Base-by-base conservation (phyloP, 495 filamentous ascomycete species). In the Aspergillus hancockii region DNA sequence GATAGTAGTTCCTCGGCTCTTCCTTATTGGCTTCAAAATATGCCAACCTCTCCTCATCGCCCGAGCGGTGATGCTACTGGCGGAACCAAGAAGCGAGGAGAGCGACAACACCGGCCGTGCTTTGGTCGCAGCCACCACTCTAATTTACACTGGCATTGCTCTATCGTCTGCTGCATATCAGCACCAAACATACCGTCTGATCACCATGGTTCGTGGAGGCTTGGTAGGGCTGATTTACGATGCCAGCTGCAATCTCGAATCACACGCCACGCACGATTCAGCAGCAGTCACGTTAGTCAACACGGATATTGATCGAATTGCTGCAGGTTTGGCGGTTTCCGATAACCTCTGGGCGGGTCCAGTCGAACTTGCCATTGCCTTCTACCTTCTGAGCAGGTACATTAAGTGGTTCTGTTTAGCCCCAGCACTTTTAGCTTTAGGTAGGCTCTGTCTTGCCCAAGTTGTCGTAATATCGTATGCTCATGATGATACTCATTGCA, bases 21-120 rank as follows among this genome's bases (percentile, higher is more conserved):
- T 66, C 30, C 70, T 78, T 13, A 83, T 76, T 25, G 85, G 71
- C 1, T 86, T 88, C 64, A 77, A 63, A 23, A 85, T 84, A 60
- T 76, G 76, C 40, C 86, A 88, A 63, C 86, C 87, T 0, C 83
- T 90, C 52, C 71, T 88, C 40, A 80, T 90, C 25, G 19, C 43
- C 9, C 6, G 16, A 4, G 12, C 12, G 19, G 3, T 47, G 3
- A 47, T 6, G 1, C 19, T 5, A 4, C 19, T 47, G 1, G 2
- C 8, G 2, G 21, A 47, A 6, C 7, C 7, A 4, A 5, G 6
- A 1, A 23, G 43, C 6, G 5, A 16, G 8, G 2, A 14, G 8
- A 23, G 8, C 21, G 13, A 23, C 1, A 41, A n/a, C 16, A 41
- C 16, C 1, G 19, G 19, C 1, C 21, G 13, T 23, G 43, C 16